Evolutionary conservation across 352 stramenopile species (phyloP), one percentile per base, ranked within the genome.

Genomic region (Elongisporangium undulatum): DNA sequence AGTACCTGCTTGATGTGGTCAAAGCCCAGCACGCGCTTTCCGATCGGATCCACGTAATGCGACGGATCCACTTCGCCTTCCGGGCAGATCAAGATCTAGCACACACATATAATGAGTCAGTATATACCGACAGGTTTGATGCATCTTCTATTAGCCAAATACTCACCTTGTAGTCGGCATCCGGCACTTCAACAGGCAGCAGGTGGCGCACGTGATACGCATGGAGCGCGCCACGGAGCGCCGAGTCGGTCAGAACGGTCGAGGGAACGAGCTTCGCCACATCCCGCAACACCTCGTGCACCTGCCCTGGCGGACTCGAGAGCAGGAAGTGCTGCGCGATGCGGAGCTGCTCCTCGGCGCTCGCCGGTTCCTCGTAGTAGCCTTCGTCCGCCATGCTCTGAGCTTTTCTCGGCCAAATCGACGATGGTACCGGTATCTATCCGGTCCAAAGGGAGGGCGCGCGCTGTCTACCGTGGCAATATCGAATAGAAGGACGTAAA

Each of bases 261-360:
- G 67, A 64, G 17, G 87, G 79, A 49, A 96, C 72, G n/a, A 97
- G 77, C 71, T 92, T 92, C 19, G 69, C 75, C 21, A 96, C 80
- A 66, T 97, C 89, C 63, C 75, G 75, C 53, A 92, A 63, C 55
- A 97, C 87, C 53, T 97, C 85, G 55, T 95, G 75, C 57, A 97
- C 73, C 75, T 98, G 85, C 16, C 92, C 90, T 0, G 93, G 90
- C 4, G 89, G 91, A 62, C 79, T 95, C 13, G 89, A 89, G n/a
- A 97, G 71, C 58, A 98, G 66, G 53, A 97, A 94, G 39, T 88
- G 85, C 76, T 95, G 83, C 56, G 88, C 85, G 58, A 97, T 92
- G 58, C 82, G 74, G 51, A 96, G 72, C 81, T 96, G 95, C 74
- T 97, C 89, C 61, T 95, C 82, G 64, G 94, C 83, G 49, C 83